Percentiles rank a stretch among this genome's conserved stretches.
Evolutionary conservation across 2,329 filamentous ascomycete species (phyloP).

Genomic region (Cercospora beticola): DNA sequence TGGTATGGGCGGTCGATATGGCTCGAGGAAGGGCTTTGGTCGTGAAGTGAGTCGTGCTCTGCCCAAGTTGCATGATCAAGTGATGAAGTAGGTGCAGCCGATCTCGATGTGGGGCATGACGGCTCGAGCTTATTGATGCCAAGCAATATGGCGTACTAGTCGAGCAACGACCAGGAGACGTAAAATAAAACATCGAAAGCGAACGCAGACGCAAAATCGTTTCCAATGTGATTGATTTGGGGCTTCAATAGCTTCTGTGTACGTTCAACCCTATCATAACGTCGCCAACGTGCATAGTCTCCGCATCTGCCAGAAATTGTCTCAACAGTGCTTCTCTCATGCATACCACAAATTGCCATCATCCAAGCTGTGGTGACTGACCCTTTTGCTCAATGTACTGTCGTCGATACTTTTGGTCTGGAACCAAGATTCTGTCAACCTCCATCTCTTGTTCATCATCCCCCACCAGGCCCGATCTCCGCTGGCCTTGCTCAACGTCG

Average conservation of each 20-base stretch:
- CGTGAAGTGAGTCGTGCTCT: neutral
- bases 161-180: neutral
- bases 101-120: neutral
- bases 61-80: conserved; percentile 2
- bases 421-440: conserved; percentile 9
- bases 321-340: neutral
- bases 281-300: neutral
- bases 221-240: neutral
- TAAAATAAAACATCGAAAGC: neutral
- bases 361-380: neutral
- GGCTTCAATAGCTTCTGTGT: neutral
- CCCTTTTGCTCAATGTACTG: conserved; percentile 1
- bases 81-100: neutral
- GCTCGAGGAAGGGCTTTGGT: neutral
- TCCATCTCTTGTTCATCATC: neutral
- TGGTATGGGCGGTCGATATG: neutral
- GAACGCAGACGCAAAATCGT: neutral
- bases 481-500: neutral
- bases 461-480: neutral
- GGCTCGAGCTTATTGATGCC: neutral
- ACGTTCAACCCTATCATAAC: neutral
- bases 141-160: neutral
- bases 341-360: neutral
- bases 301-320: neutral
- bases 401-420: conserved; percentile 13